Base-by-base conservation (phyloP, 192 early-diverging fungal species). In the Mortierella alpina region DNA sequence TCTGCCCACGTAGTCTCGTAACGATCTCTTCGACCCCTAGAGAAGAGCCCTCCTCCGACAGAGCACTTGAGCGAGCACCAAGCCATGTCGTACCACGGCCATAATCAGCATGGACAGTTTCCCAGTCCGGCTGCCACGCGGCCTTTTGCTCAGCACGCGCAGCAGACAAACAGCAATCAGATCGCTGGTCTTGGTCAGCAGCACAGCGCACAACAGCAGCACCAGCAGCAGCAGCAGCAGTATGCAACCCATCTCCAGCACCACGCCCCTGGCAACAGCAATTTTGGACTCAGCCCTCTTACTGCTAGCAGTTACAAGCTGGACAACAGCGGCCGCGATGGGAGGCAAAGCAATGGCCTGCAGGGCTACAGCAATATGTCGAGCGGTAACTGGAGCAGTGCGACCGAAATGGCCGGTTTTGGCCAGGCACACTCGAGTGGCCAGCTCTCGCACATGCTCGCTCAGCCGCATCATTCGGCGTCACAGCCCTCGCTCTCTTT, bases 61-160 rank as follows among this genome's bases (percentile, higher is more conserved):
- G 31, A 31, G 31, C 31, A 31, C 31, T 31, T 31, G 31, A 31
- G 31, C 1, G 31, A 31, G 31, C 31, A 31, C 31, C 31, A 31
- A 41, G 50, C 42, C 52, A 79, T 79, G 76, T 65, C 76, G 9
- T 79, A 79, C 23, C 69, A 79, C 49, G 55, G 61, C 41, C 76
- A 79, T 41, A 79, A 79, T 58, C 76, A 56, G 46, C 75, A 79
- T 20, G 75, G 69, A n/a, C 76, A 71, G 53, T 79, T 79, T 55
- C 7, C 66, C 14, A 65, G 76, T 13, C 57, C 75, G 5, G 57
- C 76, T 61, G 58, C 76, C 17, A 52, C 73, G 14, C 63, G 76
- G n/a, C 66, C 58, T 5, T 79, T 71, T 63, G 51, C 63, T 3
- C 69, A 65, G 20, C 76, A 79, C 31, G 56, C 60, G n/a, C 76